A percentile compares a stretch with the other conserved stretches of the same genome.
These are phyloP conservation scores for Hemerocallis citrina DNA, from an alignment of 106 monocot genomes.

Conservation along the genomic window DNA sequence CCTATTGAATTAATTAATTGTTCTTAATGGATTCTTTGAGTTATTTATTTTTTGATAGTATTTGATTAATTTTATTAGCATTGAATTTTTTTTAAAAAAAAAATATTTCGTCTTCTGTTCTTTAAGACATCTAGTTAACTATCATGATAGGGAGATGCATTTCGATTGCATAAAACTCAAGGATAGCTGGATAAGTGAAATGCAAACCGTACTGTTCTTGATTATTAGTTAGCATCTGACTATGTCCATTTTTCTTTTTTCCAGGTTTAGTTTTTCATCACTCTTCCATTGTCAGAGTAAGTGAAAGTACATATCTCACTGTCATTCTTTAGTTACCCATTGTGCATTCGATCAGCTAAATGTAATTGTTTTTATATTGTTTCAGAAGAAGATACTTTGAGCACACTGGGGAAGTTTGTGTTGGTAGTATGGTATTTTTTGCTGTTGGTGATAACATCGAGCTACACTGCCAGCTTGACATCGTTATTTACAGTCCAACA, in stretches of 20 bases:
- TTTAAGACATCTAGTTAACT: too few relatives aligned
- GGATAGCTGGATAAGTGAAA: too few relatives aligned
- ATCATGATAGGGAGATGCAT: too few relatives aligned
- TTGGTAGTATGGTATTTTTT: constrained; percentile 76
- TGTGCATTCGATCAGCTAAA: not conserved
- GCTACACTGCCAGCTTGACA: constrained; percentile 84
- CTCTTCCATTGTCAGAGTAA: constrained; percentile 47
- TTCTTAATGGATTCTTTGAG: too few relatives aligned
- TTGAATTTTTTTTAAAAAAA: too few relatives aligned
- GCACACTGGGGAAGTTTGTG: constrained; percentile 58
- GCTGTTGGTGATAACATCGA: constrained; percentile 62
- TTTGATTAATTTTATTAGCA: too few relatives aligned
- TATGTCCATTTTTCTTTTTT: not conserved
- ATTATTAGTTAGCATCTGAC: constrained; percentile 9
- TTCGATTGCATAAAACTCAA: too few relatives aligned
- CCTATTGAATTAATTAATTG: too few relatives aligned
- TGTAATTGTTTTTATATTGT: not conserved
- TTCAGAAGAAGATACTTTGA: constrained; percentile 57
- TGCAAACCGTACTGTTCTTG: too few relatives aligned
- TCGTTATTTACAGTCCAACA: constrained; percentile 76
- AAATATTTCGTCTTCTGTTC: too few relatives aligned
- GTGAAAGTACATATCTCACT: constrained; percentile 8
- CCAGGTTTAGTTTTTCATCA: constrained; percentile 72
- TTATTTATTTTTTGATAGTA: too few relatives aligned
- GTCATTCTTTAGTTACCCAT: not conserved